phyloP scores from a whole-genome alignment of 345 rosid genomes.

The Boechera retrofracta region DNA sequence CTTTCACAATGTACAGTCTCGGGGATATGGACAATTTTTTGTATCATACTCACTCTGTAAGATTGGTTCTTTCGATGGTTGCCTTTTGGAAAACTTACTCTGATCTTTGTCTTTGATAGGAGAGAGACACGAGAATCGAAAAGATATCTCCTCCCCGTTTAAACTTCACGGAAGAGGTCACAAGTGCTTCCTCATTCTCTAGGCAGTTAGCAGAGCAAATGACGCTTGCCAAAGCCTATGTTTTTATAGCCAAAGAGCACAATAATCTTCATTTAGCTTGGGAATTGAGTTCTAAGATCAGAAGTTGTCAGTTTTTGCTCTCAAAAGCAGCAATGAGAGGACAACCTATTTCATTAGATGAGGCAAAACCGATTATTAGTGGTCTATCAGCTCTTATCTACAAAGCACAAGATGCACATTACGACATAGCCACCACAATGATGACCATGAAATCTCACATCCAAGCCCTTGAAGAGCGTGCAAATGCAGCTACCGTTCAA shows the following conservation, averaged over 20 bases:
- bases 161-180: constrained; percentile 75
- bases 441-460: constrained; percentile 94
- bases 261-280: constrained; percentile 90
- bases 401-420: constrained; percentile 92
- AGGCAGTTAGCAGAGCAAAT: constrained; percentile 91
- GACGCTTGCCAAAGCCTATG: constrained; percentile 95
- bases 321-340: constrained; percentile 92
- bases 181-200: constrained; percentile 78
- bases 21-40: background rate
- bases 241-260: constrained; percentile 94
- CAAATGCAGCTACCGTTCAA: constrained; percentile 86
- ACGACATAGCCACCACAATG: constrained; percentile 90
- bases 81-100: constrained; percentile 36
- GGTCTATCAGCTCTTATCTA: constrained; percentile 74
- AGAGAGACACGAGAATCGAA: constrained; percentile 53
- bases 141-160: constrained; percentile 49
- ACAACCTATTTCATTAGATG: constrained; percentile 66
- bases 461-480: constrained; percentile 95
- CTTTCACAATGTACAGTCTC: background rate
- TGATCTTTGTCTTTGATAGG: constrained; percentile 52
- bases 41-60: background rate
- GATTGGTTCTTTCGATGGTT: background rate
- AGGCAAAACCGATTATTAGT: constrained; percentile 77
- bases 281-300: constrained; percentile 87
- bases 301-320: constrained; percentile 87